Evolutionary conservation across 1,284 basidiomycete genomes (phyloP).

Genomic region (Singerocomus inundabilis): DNA sequence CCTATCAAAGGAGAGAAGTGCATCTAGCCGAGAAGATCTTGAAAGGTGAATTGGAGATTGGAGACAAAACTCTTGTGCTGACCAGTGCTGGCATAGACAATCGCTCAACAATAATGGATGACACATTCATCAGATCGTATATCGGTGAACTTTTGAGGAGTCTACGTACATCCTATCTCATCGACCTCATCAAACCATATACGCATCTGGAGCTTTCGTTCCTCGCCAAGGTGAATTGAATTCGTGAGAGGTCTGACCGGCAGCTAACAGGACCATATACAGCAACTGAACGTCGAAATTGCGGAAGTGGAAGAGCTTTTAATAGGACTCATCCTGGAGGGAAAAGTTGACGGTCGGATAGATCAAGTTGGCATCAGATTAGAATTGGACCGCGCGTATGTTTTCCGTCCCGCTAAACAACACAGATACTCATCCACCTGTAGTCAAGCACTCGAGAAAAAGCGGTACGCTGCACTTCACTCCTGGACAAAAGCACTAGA

Average conservation of each 20-base stretch:
- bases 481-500: slow-evolving; percentile 81
- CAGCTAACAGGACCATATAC: slow-evolving; percentile 4
- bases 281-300: slow-evolving; percentile 91
- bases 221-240: slow-evolving; percentile 71
- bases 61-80: not conserved
- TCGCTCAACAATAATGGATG: slow-evolving; percentile 91
- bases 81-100: slow-evolving; percentile 61
- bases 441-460: slow-evolving; percentile 81
- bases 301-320: slow-evolving; percentile 92
- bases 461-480: slow-evolving; percentile 78
- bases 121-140: slow-evolving; percentile 89
- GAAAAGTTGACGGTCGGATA: slow-evolving; percentile 91
- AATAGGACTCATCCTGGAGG: slow-evolving; percentile 91
- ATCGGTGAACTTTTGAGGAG: slow-evolving; percentile 94
- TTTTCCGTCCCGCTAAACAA: slow-evolving; percentile 13
- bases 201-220: slow-evolving; percentile 89
- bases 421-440: slow-evolving; percentile 7
- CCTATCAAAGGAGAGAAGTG: slow-evolving; percentile 95
- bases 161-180: slow-evolving; percentile 92
- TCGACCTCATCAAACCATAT: slow-evolving; percentile 97
- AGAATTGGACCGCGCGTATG: slow-evolving; percentile 86
- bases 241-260: not conserved
- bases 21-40: slow-evolving; percentile 95
- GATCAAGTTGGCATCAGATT: slow-evolving; percentile 94
- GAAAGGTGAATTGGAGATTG: slow-evolving; percentile 53